A percentile compares a stretch with the other conserved stretches of the same genome.
Evolutionary conservation across 2,329 filamentous ascomycete genomes (phyloP).

Genomic region (Ophiocordyceps australis): DNA sequence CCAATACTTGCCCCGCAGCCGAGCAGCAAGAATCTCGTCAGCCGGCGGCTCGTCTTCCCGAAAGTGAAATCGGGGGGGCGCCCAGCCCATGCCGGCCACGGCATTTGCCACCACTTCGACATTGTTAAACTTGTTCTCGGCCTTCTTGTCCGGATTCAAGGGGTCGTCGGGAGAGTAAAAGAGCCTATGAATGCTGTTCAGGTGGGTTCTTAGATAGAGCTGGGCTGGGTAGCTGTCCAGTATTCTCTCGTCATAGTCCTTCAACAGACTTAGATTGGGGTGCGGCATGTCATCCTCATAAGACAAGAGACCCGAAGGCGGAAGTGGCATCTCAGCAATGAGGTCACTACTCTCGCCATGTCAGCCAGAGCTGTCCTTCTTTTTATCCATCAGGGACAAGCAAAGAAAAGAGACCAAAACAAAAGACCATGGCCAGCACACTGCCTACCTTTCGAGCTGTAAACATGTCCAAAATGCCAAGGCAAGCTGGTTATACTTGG

Average conservation of each 20-base stretch:
- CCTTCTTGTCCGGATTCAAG: conserved; percentile 9
- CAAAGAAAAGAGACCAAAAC: too few relatives aligned
- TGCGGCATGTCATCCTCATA: conserved; percentile 49
- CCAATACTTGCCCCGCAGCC: conserved; percentile 86
- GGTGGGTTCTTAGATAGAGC: conserved; percentile 42
- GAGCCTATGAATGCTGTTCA: conserved; percentile 43
- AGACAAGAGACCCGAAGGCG: conserved; percentile 40
- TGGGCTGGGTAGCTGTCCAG: conserved; percentile 44
- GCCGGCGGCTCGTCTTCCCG: conserved; percentile 53
- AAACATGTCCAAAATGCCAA: conserved; percentile 87
- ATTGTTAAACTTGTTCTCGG: conserved; percentile 19
- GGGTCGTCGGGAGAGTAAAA: conserved; percentile 29
- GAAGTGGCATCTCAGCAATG: conserved; percentile 60
- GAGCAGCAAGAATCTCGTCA: conserved; percentile 59
- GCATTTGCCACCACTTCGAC: conserved; percentile 26
- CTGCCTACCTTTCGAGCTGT: conserved; percentile 74
- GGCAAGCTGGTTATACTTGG: conserved; percentile 40
- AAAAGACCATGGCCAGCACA: too few relatives aligned
- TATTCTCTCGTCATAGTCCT: conserved; percentile 26
- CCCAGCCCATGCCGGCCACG: conserved; percentile 24
- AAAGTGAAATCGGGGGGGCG: conserved; percentile 33
- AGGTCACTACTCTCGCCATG: conserved; percentile 46
- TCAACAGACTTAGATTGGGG: conserved; percentile 33
- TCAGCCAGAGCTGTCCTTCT: too few relatives aligned
- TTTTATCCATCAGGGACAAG: too few relatives aligned